These are phyloP conservation scores for Tremella mesenterica DNA, from an alignment of 768 basidiomycete genomes.

Conservation along the genomic window DNA sequence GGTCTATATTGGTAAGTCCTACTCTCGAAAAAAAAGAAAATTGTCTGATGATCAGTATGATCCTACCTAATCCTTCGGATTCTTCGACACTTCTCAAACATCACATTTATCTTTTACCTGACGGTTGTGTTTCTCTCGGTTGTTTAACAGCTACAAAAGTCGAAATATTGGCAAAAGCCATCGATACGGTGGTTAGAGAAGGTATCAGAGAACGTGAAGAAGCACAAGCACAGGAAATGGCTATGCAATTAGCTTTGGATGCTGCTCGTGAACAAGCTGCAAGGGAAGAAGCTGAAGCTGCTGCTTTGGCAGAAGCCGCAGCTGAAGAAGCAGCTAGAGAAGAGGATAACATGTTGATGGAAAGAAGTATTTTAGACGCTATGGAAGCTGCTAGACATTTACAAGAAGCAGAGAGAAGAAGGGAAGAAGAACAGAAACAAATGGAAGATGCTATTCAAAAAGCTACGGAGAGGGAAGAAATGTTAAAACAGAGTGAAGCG, in stretches of 20 bases:
- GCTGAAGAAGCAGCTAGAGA: conserved; percentile 16
- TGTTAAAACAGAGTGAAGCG: conserved; percentile 28
- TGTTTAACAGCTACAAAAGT: conserved; percentile 39
- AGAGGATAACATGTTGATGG: conserved; percentile 25
- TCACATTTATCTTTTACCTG: conserved; percentile 38
- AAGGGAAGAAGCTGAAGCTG: conserved; percentile 30
- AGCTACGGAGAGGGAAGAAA: conserved; percentile 27
- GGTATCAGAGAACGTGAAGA: conserved; percentile 28
- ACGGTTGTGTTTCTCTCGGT: conserved; percentile 41
- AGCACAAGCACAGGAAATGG: conserved; percentile 20
- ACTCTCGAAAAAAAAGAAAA: neutral
- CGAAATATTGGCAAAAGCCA: conserved; percentile 29
- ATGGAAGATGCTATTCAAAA: conserved; percentile 22
- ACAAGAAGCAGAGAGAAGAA: conserved; percentile 28
- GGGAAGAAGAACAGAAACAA: conserved; percentile 21
- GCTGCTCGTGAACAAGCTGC: conserved; percentile 28
- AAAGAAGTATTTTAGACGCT: conserved; percentile 24
- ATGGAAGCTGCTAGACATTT: conserved; percentile 27
- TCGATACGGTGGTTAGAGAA: conserved; percentile 36
- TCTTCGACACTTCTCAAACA: conserved; percentile 28
- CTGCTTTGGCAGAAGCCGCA: conserved; percentile 8
- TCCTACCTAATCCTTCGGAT: conserved; percentile 25
- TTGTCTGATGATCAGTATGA: conserved; percentile 15
- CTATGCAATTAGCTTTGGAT: conserved; percentile 28
- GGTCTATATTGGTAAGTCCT: conserved; percentile 85